phyloP scores from a whole-genome alignment of 768 basidiomycete genomes.

The Leccinum boreale region DNA sequence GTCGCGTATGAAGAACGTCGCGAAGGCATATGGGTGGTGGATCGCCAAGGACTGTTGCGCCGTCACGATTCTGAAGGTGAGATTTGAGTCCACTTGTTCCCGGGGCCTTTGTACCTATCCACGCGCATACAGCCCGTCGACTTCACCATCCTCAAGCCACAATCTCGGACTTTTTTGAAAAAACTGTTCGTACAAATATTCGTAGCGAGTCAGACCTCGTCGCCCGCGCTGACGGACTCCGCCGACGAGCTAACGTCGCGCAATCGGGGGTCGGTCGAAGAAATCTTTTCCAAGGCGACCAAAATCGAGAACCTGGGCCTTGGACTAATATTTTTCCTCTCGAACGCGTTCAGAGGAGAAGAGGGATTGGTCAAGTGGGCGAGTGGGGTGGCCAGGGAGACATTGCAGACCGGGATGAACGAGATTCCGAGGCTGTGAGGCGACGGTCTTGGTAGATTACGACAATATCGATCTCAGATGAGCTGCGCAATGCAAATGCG shows the following conservation, averaged over 20 bases:
- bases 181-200: slow-evolving; percentile 70
- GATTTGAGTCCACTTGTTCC: neutral
- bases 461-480: neutral
- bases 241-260: slow-evolving; percentile 38
- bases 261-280: slow-evolving; percentile 64
- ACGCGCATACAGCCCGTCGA: slow-evolving; percentile 69
- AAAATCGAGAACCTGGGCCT: slow-evolving; percentile 63
- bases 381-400: slow-evolving; percentile 61
- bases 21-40: slow-evolving; percentile 90
- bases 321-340: slow-evolving; percentile 76
- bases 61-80: slow-evolving; percentile 80
- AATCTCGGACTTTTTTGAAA: slow-evolving; percentile 62
- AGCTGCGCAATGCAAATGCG: no score
- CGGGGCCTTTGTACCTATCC: neutral
- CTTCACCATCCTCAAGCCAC: slow-evolving; percentile 69
- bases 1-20: slow-evolving; percentile 65
- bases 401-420: slow-evolving; percentile 62
- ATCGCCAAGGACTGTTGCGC: slow-evolving; percentile 79
- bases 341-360: slow-evolving; percentile 39
- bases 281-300: slow-evolving; percentile 74
- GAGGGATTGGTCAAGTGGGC: slow-evolving; percentile 64
- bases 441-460: neutral
- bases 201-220: slow-evolving; percentile 68
- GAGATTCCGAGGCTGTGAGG: slow-evolving; percentile 36
- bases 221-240: slow-evolving; percentile 54